A percentile compares a stretch with the other conserved stretches of the same genome.
phyloP scores from a whole-genome alignment of 169 alveolate species.

The Eimeria necatrix region DNA sequence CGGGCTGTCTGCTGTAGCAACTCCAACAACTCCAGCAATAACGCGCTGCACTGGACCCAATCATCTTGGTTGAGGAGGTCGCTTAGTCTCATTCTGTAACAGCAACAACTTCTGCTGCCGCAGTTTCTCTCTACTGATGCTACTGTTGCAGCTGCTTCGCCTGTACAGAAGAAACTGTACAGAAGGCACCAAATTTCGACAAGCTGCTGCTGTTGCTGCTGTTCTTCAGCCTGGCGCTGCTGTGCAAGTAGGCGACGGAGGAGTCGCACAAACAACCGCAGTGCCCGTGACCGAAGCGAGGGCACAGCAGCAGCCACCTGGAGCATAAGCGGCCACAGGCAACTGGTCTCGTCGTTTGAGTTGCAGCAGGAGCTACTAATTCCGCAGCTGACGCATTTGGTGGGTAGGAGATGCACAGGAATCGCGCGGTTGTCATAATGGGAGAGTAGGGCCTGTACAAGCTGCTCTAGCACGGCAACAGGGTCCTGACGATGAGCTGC shows the following conservation, averaged over 20 bases:
- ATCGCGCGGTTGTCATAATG: constrained; percentile 1
- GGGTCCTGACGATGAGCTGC: constrained; percentile 59
- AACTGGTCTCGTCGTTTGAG: neutral
- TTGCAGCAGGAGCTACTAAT: neutral
- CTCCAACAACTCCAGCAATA: constrained; percentile 61
- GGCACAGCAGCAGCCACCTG: constrained; percentile 46
- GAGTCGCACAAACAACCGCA: constrained; percentile 30
- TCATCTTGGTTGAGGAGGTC: constrained; percentile 57
- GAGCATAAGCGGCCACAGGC: constrained; percentile 68
- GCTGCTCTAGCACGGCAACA: constrained; percentile 63
- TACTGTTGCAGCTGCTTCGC: neutral
- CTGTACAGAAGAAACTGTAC: constrained; percentile 5
- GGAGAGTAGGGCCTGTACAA: constrained; percentile 1
- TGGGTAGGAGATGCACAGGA: neutral
- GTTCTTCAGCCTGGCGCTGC: constrained; percentile 1
- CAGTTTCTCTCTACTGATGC: neutral
- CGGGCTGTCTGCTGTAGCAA: constrained; percentile 65
- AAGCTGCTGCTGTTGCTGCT: constrained; percentile 46
- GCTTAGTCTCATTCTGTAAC: neutral
- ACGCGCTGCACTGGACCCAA: constrained; percentile 60
- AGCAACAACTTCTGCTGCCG: constrained; percentile 59
- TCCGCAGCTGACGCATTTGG: neutral
- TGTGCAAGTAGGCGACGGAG: constrained; percentile 50
- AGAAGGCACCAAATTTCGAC: neutral
- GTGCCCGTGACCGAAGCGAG: constrained; percentile 46